Conservation (phyloP, 345 rosid genomes). For the Chamaenerion angustifolium region DNA sequence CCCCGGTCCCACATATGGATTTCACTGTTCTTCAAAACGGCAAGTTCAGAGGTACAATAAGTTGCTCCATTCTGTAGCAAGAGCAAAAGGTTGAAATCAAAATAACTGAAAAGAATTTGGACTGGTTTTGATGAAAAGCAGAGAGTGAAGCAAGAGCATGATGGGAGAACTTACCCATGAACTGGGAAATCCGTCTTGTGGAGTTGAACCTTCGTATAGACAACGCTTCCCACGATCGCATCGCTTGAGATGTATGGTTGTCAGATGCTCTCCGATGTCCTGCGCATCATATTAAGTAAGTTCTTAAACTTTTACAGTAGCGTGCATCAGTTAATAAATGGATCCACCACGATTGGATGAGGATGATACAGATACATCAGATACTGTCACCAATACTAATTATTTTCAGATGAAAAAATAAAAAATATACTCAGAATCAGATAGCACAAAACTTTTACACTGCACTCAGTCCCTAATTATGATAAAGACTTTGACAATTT, state of each 20-base stretch:
- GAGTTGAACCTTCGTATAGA: conserved; percentile 70
- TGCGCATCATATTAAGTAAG: conserved; percentile 12
- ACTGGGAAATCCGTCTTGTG: conserved; percentile 73
- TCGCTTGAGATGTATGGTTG: conserved; percentile 57
- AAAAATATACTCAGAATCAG: too few species aligned
- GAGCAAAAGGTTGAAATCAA: background rate
- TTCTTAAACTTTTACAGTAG: background rate
- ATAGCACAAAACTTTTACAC: too few species aligned
- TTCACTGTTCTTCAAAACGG: conserved; percentile 70
- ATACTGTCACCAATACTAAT: too few species aligned
- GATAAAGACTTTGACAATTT: too few species aligned
- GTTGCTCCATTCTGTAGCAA: conserved; percentile 51
- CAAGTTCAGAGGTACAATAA: conserved; percentile 73
- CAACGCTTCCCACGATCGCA: conserved; percentile 79
- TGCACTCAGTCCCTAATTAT: too few species aligned
- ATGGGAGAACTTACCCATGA: conserved; percentile 44
- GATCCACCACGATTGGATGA: too few species aligned
- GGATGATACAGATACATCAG: too few species aligned
- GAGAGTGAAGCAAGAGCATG: background rate
- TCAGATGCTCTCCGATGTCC: conserved; percentile 77
- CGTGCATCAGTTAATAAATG: too few species aligned
- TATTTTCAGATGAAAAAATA: too few species aligned
- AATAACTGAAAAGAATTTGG: too few species aligned
- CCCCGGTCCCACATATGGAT: conserved; percentile 87
- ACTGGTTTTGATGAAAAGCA: too few species aligned